A percentile compares a stretch with the other conserved stretches of the same genome.
phyloP scores from a whole-genome alignment of 2,329 filamentous ascomycete species.

The Fusarium mexicanum region DNA sequence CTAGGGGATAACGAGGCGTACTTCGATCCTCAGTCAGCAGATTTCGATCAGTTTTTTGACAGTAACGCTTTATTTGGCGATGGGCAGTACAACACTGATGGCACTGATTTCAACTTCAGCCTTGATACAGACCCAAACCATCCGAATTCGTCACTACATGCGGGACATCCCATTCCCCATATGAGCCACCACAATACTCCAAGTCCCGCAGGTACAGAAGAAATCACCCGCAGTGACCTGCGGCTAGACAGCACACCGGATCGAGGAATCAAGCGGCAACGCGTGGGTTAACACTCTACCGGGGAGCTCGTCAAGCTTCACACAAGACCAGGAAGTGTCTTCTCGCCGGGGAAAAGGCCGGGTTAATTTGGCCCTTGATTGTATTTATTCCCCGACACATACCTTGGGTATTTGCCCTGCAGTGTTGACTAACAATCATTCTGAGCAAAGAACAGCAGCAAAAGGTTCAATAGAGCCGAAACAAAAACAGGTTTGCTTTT shows the following conservation, averaged over 20 bases:
- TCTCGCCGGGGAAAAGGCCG: not conserved
- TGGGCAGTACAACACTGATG: conserved; percentile 53
- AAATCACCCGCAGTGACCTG: conserved; percentile 58
- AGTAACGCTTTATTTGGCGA: conserved; percentile 53
- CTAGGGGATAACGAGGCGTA: conserved; percentile 58
- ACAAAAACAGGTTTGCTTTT: not conserved
- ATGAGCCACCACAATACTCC: conserved; percentile 49
- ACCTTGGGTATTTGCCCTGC: not conserved
- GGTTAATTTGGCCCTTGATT: not conserved
- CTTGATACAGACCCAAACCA: conserved; percentile 51
- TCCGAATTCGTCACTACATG: conserved; percentile 45
- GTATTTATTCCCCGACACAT: conserved; percentile 7
- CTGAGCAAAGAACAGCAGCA: not conserved
- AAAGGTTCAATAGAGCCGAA: not conserved
- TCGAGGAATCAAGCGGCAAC: conserved; percentile 51
- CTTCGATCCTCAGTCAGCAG: conserved; percentile 52
- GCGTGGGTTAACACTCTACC: conserved; percentile 44
- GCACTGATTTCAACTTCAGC: conserved; percentile 62
- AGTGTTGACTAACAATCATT: not conserved
- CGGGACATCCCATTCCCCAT: conserved; percentile 16
- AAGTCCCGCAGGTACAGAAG: conserved; percentile 61
- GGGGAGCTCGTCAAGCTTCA: not conserved
- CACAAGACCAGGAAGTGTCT: not conserved
- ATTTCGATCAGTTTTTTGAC: conserved; percentile 63
- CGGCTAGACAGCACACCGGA: conserved; percentile 38